Base-by-base conservation (phyloP, 139 green algal species). In the Coelastrella sp. region DNA sequence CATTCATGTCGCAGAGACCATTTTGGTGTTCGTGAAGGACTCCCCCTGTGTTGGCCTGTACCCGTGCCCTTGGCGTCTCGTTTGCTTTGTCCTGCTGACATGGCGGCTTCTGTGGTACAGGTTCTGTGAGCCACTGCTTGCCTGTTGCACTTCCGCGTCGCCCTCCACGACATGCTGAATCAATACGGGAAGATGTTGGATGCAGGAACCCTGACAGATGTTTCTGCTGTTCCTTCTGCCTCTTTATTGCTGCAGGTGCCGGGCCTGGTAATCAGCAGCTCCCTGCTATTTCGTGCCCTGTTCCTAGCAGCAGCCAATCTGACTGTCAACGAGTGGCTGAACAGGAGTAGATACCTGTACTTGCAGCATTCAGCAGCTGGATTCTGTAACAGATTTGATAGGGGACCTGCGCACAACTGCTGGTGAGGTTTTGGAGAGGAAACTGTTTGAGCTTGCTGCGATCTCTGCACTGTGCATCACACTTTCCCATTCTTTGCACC, bases 341-440 rank as follows among this genome's bases (percentile, higher is more conserved):
- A 91, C 81, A 61, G 88, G 14, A 57, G 60, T 7, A 57, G 88
- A 6, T 91, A 91, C 68, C 4, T 88, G 15, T 78, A 89, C 81
- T 24, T 91, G 66, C 80, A 84, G 24, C 57, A 88, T 20, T 22
- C 63, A 35, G 25, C 27, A 17, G 88, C 22, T 24, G 80, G 72
- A 12, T 91, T 84, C 24, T 89, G 88, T 72, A 91, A 91, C 81
- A 85, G 88, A 17, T 88, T 91, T 65, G 88, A 91, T 81, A 73
- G 81, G 24, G 88, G 88, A 68, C 68, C 68, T 27, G 68, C 49
- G 14, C 57, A 76, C 24, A 91, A 91, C 88, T 91, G 88, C 80
- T 88, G 79, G 88, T 87, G 82, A 58, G 81, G 11, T 12, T 5
- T 22, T 66, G 56, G 1, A 56, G 12, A 9, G 75, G 5, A 9